Conservation (phyloP, 345 rosid genomes). For the Anastatica hierochuntica region DNA sequence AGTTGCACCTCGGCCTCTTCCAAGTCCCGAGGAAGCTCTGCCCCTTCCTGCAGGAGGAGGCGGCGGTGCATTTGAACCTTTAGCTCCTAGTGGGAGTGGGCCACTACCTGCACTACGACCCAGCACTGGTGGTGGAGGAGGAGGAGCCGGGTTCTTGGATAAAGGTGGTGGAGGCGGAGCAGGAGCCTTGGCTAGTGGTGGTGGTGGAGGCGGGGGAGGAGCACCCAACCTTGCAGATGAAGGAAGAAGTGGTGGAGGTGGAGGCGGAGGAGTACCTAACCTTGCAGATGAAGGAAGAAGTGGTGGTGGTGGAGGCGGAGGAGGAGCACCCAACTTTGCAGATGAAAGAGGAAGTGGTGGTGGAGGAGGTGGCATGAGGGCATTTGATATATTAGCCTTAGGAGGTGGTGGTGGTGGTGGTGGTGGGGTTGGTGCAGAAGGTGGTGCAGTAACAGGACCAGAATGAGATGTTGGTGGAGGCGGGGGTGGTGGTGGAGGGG, state of each 20-base stretch:
- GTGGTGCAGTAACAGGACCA: slow-evolving; percentile 14
- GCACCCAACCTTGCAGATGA: slow-evolving; percentile 15
- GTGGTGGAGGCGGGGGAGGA: slow-evolving; percentile 27
- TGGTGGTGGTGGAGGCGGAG: slow-evolving; percentile 31
- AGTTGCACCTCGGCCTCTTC: slow-evolving; percentile 47
- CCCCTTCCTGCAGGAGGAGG: slow-evolving; percentile 66
- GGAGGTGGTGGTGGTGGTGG: slow-evolving; percentile 21
- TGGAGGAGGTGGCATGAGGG: slow-evolving; percentile 22
- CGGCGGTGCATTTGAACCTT: slow-evolving; percentile 48
- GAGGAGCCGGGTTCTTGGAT: slow-evolving; percentile 47
- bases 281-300: no score
- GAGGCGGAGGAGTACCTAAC: slow-evolving; percentile 38
- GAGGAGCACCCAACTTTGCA: slow-evolving; percentile 14
- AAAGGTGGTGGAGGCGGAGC: slow-evolving; percentile 43
- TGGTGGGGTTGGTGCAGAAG: slow-evolving; percentile 18
- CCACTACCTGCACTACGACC: slow-evolving; percentile 27
- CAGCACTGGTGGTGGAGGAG: slow-evolving; percentile 55
- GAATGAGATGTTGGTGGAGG: slow-evolving; percentile 16
- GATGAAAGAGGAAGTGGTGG: slow-evolving; percentile 17
- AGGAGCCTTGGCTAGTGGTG: slow-evolving; percentile 20
- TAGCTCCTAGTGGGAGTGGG: slow-evolving; percentile 45
- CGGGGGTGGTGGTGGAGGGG: slow-evolving; percentile 29
- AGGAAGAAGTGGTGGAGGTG: slow-evolving; percentile 37
- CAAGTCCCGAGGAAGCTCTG: slow-evolving; percentile 38
- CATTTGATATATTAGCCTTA: slow-evolving; percentile 18